A percentile compares a stretch with the other conserved stretches of the same genome.
Evolutionary conservation across 257 asterid genomes (phyloP).

Genomic region (Apocynum venetum): DNA sequence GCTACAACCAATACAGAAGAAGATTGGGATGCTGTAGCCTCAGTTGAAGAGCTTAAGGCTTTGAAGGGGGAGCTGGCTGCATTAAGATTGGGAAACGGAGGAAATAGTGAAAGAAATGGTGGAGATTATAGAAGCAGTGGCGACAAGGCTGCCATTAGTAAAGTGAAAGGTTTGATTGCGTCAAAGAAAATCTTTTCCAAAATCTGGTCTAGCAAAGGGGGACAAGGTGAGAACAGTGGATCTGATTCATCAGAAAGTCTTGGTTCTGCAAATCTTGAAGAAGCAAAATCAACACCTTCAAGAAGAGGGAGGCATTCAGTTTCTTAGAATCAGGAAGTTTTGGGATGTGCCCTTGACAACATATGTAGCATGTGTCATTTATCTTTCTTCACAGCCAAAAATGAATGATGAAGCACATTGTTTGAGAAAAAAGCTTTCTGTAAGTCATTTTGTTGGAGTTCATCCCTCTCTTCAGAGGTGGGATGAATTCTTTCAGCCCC

Average conservation of each 20-base stretch:
- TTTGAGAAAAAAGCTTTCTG: constrained; percentile 15
- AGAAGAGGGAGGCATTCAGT: constrained; percentile 83
- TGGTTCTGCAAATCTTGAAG: constrained; percentile 64
- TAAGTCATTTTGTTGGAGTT: background rate
- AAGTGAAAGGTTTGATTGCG: constrained; percentile 62
- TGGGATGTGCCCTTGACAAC: constrained; percentile 6
- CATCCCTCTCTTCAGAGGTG: background rate
- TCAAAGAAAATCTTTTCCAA: constrained; percentile 74
- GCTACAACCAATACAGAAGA: constrained; percentile 74
- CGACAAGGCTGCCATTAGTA: constrained; percentile 59
- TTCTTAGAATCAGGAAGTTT: constrained; percentile 40
- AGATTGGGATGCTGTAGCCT: constrained; percentile 95
- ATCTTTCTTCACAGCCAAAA: constrained; percentile 12
- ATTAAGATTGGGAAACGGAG: constrained; percentile 59
- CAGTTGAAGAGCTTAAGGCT: constrained; percentile 82
- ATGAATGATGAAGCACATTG: constrained; percentile 28
- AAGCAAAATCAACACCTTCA: constrained; percentile 59
- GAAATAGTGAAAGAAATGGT: constrained; percentile 30
- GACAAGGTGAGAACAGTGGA: constrained; percentile 68
- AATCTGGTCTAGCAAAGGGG: constrained; percentile 73
- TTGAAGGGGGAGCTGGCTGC: constrained; percentile 83
- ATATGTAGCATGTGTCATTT: constrained; percentile 15
- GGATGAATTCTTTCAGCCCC: background rate
- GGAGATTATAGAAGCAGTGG: constrained; percentile 32
- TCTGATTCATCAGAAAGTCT: constrained; percentile 91